A percentile compares a stretch with the other conserved stretches of the same genome.
Conservation (phyloP, 2,329 filamentous ascomycete genomes). For the Pseudogymnoascus sp. region DNA sequence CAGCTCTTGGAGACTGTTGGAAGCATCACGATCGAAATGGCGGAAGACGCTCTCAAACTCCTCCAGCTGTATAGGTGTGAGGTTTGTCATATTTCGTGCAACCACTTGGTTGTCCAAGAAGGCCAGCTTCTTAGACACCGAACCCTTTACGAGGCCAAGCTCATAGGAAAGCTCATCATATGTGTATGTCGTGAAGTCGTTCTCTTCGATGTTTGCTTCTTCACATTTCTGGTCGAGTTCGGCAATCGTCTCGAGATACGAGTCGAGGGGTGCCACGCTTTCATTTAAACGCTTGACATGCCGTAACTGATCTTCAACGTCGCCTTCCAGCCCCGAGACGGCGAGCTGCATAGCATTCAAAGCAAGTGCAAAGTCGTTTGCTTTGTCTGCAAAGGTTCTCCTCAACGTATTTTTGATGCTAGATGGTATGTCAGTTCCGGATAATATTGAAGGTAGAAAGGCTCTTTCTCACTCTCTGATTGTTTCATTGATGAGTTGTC, state of each 20-base stretch:
- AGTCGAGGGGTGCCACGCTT: conserved; percentile 80
- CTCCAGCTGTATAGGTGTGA: conserved; percentile 95
- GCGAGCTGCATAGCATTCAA: conserved; percentile 91
- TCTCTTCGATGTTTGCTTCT: conserved; percentile 97
- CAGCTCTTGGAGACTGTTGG: conserved; percentile 82
- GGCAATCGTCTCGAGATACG: conserved; percentile 81
- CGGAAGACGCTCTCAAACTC: conserved; percentile 98
- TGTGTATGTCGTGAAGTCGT: conserved; percentile 98
- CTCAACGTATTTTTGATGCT: conserved; percentile 93
- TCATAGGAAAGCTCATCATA: conserved; percentile 96
- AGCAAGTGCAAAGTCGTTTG: conserved; percentile 93
- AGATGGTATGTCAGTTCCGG: conserved; percentile 25
- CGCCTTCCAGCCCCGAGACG: conserved; percentile 93
- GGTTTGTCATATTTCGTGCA: conserved; percentile 94
- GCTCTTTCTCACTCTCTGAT: conserved; percentile 68
- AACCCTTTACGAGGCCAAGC: conserved; percentile 80
- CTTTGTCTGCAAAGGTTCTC: conserved; percentile 91
- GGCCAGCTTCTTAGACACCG: conserved; percentile 89
- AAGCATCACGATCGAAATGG: conserved; percentile 91
- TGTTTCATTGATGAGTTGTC: conserved; percentile 93
- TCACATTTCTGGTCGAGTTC: conserved; percentile 80
- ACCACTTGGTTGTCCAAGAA: conserved; percentile 99
- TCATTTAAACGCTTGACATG: conserved; percentile 81
- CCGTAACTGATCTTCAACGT: conserved; percentile 86
- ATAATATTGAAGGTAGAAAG: conserved; percentile 9